Conservation (phyloP, 495 filamentous ascomycete genomes). For the Emericellopsis terricola region DNA sequence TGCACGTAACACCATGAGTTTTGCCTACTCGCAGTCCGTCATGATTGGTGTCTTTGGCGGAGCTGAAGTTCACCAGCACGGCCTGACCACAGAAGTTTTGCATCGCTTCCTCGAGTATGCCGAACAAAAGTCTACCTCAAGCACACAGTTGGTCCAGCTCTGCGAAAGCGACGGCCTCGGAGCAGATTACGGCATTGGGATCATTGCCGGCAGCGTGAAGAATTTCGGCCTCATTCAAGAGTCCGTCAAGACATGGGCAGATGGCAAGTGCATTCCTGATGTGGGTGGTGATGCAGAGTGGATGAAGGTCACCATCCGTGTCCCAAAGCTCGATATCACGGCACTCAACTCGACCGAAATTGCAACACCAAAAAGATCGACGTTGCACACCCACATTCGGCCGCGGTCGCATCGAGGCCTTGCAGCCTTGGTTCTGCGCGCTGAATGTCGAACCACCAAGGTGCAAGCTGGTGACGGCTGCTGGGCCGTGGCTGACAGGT, state of each 20-base stretch:
- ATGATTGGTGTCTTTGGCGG: constrained; percentile 4
- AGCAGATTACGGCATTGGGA: constrained; percentile 9
- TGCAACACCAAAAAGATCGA: background rate
- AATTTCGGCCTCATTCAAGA: constrained; percentile 13
- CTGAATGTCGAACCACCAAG: constrained; percentile 7
- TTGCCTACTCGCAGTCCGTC: constrained; percentile 3
- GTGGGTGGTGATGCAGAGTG: constrained; percentile 4
- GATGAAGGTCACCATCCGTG: constrained; percentile 5
- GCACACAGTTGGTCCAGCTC: constrained; percentile 6
- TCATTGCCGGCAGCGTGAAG: constrained; percentile 13
- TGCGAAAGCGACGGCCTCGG: background rate
- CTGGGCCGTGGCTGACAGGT: constrained; percentile 16
- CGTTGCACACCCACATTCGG: background rate
- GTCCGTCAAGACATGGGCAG: constrained; percentile 15
- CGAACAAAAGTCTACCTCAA: constrained; percentile 10
- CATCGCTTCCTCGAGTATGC: constrained; percentile 4
- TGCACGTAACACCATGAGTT: constrained; percentile 1
- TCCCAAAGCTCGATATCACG: constrained; percentile 2
- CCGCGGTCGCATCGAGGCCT: too few species aligned
- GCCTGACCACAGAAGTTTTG: constrained; percentile 1
- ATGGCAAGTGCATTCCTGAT: constrained; percentile 12
- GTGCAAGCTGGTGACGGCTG: constrained; percentile 20
- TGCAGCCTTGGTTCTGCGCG: background rate
- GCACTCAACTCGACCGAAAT: constrained; percentile 1
- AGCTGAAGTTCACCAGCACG: constrained; percentile 4